Evolutionary conservation across 495 filamentous ascomycete genomes (phyloP).

Genomic region (Tuber indicum): DNA sequence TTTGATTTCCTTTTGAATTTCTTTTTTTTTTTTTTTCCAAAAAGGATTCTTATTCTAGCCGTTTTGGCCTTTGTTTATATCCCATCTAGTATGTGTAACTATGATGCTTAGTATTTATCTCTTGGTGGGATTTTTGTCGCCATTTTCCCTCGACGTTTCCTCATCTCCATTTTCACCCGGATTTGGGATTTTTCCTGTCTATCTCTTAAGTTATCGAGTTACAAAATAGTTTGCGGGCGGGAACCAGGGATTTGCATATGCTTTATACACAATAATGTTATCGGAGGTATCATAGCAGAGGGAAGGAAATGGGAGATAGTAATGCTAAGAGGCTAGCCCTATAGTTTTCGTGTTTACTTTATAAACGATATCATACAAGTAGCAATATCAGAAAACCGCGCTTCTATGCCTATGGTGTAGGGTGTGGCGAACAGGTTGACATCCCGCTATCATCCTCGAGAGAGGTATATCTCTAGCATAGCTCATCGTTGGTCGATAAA

Average conservation of each 20-base stretch:
- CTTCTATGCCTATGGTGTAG: neutral
- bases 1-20: neutral
- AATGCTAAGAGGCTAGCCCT: neutral
- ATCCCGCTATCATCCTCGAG: neutral
- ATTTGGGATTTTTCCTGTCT: neutral
- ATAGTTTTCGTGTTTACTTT: neutral
- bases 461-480: neutral
- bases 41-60: neutral
- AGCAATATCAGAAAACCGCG: neutral
- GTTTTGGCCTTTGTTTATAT: neutral
- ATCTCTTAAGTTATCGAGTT: neutral
- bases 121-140: neutral
- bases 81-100: neutral
- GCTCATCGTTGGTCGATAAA: too few relatives aligned
- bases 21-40: neutral
- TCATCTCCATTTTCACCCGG: neutral
- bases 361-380: neutral
- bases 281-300: neutral
- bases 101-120: neutral
- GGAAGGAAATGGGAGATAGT: neutral
- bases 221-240: neutral
- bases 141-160: neutral
- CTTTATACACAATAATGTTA: neutral
- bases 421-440: neutral
- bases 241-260: neutral